phyloP scores from a whole-genome alignment of 768 basidiomycete species.

The Mycena kentingensis region DNA sequence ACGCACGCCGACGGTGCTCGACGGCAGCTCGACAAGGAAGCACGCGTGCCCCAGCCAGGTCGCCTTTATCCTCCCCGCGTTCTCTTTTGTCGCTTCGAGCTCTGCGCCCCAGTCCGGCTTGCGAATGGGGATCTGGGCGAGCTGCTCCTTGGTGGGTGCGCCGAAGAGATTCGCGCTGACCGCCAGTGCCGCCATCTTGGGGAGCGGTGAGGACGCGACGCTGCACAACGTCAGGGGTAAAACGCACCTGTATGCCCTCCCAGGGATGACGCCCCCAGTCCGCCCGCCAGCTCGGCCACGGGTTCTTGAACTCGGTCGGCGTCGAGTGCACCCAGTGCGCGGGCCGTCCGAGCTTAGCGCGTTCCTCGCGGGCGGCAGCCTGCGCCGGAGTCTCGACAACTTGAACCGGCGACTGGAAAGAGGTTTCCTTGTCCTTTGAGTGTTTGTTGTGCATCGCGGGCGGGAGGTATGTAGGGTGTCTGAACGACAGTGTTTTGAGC shows the following conservation, averaged over 20 bases:
- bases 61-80: conserved; percentile 44
- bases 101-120: conserved; percentile 41
- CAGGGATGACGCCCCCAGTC: too few relatives aligned
- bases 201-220: neutral
- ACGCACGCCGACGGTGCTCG: conserved; percentile 28
- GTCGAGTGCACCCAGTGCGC: neutral
- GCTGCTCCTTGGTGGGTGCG: conserved; percentile 19
- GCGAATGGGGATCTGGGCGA: conserved; percentile 34
- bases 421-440: neutral
- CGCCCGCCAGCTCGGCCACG: neutral
- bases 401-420: neutral
- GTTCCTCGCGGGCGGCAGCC: neutral
- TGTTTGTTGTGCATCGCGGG: neutral
- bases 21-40: conserved; percentile 53
- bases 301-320: conserved; percentile 1
- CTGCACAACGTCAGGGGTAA: too few relatives aligned
- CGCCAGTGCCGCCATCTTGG: neutral
- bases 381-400: neutral
- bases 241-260: too few relatives aligned
- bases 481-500: too few relatives aligned
- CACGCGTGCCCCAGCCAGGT: conserved; percentile 62
- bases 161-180: too few relatives aligned
- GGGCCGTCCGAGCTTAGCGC: neutral
- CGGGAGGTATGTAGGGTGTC: too few relatives aligned
- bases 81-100: conserved; percentile 18